Conservation (phyloP, 2,329 filamentous ascomycete species). For the Cercospora brassicicola region DNA sequence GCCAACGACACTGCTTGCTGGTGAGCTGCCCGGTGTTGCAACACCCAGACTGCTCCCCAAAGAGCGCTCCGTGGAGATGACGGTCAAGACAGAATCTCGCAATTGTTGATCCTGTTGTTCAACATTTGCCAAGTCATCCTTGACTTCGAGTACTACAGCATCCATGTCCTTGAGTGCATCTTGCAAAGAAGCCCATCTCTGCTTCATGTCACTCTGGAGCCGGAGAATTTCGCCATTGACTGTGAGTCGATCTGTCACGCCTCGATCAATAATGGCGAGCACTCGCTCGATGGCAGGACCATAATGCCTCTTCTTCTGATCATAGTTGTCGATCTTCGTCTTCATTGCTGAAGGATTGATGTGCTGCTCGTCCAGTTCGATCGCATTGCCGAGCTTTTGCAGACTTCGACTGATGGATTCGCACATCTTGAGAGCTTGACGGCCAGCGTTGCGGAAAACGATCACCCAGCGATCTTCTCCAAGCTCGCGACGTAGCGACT, state of each 20-base stretch:
- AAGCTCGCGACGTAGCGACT: constrained; percentile 82
- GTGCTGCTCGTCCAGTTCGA: constrained; percentile 72
- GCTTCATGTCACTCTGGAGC: constrained; percentile 79
- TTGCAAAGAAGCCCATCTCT: constrained; percentile 76
- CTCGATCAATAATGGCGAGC: constrained; percentile 87
- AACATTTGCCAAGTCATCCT: constrained; percentile 34
- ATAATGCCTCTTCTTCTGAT: constrained; percentile 92
- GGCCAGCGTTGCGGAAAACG: constrained; percentile 88
- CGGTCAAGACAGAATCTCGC: constrained; percentile 88
- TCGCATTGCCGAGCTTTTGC: constrained; percentile 73
- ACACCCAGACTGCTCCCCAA: constrained; percentile 63
- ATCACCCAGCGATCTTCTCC: constrained; percentile 95
- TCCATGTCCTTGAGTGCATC: constrained; percentile 77
- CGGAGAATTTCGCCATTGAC: constrained; percentile 94
- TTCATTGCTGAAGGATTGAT: constrained; percentile 68
- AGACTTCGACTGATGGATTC: constrained; percentile 90
- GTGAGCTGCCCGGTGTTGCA: constrained; percentile 62
- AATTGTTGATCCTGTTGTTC: constrained; percentile 67
- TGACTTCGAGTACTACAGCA: constrained; percentile 68
- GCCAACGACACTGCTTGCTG: constrained; percentile 63
- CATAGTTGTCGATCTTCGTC: constrained; percentile 89
- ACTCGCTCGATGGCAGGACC: constrained; percentile 90
- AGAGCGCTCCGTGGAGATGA: constrained; percentile 79
- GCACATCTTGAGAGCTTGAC: constrained; percentile 94
- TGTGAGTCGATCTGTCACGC: constrained; percentile 91